Base-by-base conservation (phyloP, 345 rosid species). In the Aethionema arabicum region DNA sequence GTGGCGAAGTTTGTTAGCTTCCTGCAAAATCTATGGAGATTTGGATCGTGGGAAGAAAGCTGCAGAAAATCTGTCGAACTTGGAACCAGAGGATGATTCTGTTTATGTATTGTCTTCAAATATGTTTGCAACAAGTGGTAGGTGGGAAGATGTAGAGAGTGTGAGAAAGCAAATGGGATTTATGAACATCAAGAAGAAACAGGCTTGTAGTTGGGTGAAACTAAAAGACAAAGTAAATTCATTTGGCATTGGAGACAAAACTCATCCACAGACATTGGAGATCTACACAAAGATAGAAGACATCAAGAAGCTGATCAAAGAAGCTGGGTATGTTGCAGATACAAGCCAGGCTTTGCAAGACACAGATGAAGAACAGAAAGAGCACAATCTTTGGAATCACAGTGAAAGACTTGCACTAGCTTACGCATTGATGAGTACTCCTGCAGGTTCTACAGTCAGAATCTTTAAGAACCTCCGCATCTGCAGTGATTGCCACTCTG, bases 201-300 rank as follows among this genome's bases (percentile, higher is more conserved):
- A 89, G 7, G 96, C 95, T 2, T 83, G 87, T 85, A 91, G 95
- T 59, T 91, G 96, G 96, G 95, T 91, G 43, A 91, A 91, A 78
- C 69, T 76, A 72, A 86, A 83, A 69, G 77, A 83, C 66, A 68
- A 56, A 57, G 79, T 80, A 56, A 74, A 66, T 72, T 78, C 78
- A 15, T 88, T 91, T 51, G 95, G 95, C 52, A 84, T 84, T 63
- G 96, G 91, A 52, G 95, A 91, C 66, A 74, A 61, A 36, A 76
- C 83, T 33, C 95, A 88, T 72, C 80, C 84, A 14, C 81, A 83
- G 59, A 65, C 75, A 3, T 40, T 48, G 50, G 78, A 74, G 72
- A 91, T 91, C 62, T 65, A 84, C 46, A 59, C 74, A 4, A 91
- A 91, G 85, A 71, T 88, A 80, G 87, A 66, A 60, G 98, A 83